Conservation (phyloP, 108 stramenopile genomes). For the Hondaea fermentalgiana region DNA sequence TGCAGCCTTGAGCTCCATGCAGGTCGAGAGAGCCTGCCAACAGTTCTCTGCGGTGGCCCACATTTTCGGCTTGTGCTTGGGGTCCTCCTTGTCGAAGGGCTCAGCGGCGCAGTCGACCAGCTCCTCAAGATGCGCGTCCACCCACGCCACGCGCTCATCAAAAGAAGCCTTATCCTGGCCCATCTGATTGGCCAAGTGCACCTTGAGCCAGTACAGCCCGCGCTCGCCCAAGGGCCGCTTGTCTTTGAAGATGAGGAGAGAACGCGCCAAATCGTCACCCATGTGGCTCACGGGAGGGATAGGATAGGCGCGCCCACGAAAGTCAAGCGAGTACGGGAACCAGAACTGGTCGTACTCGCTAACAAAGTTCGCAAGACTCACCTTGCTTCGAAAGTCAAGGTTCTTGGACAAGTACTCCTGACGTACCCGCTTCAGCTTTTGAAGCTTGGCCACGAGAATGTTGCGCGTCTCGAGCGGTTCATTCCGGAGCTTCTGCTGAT, state of each 20-base stretch:
- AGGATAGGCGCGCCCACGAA: slow-evolving; percentile 94
- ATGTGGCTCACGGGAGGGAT: slow-evolving; percentile 93
- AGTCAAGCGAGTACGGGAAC: slow-evolving; percentile 98
- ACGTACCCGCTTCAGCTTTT: not conserved
- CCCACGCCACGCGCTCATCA: slow-evolving; percentile 81
- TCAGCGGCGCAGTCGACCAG: slow-evolving; percentile 65
- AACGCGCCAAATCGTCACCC: slow-evolving; percentile 89
- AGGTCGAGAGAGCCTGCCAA: slow-evolving; percentile 95
- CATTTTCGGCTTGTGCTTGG: slow-evolving; percentile 57
- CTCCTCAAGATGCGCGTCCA: slow-evolving; percentile 74
- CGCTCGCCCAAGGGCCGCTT: slow-evolving; percentile 73
- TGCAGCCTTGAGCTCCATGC: slow-evolving; percentile 79
- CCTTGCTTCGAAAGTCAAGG: slow-evolving; percentile 67
- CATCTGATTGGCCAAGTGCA: slow-evolving; percentile 90
- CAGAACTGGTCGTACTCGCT: slow-evolving; percentile 72
- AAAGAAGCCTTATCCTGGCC: slow-evolving; percentile 70
- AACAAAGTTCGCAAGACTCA: slow-evolving; percentile 74
- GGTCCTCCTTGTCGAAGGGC: slow-evolving; percentile 46
- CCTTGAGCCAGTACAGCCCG: slow-evolving; percentile 90
- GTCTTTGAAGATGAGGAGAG: slow-evolving; percentile 78
- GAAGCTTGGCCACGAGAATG: not conserved
- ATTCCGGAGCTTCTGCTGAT: slow-evolving; percentile 52
- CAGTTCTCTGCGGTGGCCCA: slow-evolving; percentile 91
- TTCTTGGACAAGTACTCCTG: slow-evolving; percentile 18
- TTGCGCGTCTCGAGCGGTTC: slow-evolving; percentile 41